A percentile compares a stretch with the other conserved stretches of the same genome.
phyloP scores from a whole-genome alignment of 805 yeast genomes.

The Schizosaccharomyces lindneri region DNA sequence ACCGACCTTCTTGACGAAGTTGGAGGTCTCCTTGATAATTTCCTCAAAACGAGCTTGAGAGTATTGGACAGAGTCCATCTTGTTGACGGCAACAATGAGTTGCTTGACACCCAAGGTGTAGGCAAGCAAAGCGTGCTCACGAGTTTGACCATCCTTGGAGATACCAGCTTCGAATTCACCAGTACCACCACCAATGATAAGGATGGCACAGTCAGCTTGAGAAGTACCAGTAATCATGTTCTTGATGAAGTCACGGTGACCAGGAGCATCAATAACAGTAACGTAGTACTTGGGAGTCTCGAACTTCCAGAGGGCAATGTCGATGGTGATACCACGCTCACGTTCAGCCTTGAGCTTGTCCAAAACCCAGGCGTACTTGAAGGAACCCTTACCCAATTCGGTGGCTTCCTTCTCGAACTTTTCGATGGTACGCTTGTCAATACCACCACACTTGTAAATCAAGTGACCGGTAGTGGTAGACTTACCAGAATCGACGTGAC shows the following conservation, averaged over 20 bases:
- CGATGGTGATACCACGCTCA: slow-evolving; percentile 92
- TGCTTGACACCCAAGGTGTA: slow-evolving; percentile 96
- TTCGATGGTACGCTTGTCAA: slow-evolving; percentile 91
- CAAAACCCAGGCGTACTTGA: slow-evolving; percentile 94
- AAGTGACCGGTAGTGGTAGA: slow-evolving; percentile 99
- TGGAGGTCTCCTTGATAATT: slow-evolving; percentile 49
- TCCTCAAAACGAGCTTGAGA: slow-evolving; percentile 56
- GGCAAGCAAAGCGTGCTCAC: slow-evolving; percentile 86
- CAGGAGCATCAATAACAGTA: slow-evolving; percentile 87
- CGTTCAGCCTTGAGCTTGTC: slow-evolving; percentile 91
- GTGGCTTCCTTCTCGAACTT: slow-evolving; percentile 96
- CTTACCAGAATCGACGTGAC: slow-evolving; percentile 99
- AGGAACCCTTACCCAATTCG: slow-evolving; percentile 74
- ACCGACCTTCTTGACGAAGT: slow-evolving; percentile 69
- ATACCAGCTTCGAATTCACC: slow-evolving; percentile 94
- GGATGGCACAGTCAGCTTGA: slow-evolving; percentile 79
- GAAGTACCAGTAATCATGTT: slow-evolving; percentile 90
- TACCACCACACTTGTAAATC: slow-evolving; percentile 97
- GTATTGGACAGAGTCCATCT: slow-evolving; percentile 89
- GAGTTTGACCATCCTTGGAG: slow-evolving; percentile 84
- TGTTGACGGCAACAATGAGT: slow-evolving; percentile 79
- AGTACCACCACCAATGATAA: slow-evolving; percentile 74
- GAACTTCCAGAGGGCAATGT: slow-evolving; percentile 79
- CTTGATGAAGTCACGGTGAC: slow-evolving; percentile 91
- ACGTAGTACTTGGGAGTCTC: slow-evolving; percentile 75